A percentile compares a stretch with the other conserved stretches of the same genome.
Evolutionary conservation across 768 basidiomycete species (phyloP).

Genomic region (Mycena epipterygia): DNA sequence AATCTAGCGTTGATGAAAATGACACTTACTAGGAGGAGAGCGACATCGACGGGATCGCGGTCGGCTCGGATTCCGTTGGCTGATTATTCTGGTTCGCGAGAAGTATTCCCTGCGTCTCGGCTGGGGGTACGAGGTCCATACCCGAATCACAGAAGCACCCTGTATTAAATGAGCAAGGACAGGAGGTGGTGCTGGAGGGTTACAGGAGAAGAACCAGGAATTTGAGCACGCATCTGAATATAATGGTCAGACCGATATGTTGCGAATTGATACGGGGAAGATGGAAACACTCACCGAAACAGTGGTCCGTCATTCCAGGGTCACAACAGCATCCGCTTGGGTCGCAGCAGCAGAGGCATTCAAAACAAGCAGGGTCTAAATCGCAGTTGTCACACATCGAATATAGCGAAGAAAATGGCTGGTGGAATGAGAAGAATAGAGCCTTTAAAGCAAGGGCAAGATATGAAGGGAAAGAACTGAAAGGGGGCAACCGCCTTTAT

Average conservation of each 20-base stretch:
- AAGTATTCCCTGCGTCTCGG: too few species aligned
- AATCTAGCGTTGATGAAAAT: too few species aligned
- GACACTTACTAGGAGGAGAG: too few species aligned
- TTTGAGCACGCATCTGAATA: neutral
- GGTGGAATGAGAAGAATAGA: too few species aligned
- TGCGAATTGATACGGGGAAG: neutral
- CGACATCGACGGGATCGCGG: too few species aligned
- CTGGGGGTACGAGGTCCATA: too few species aligned
- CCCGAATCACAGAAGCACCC: neutral
- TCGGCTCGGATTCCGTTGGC: too few species aligned
- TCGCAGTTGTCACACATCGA: neutral
- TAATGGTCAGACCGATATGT: neutral
- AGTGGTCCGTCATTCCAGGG: neutral
- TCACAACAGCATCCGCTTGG: neutral
- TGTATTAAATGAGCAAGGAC: neutral
- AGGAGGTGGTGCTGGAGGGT: neutral
- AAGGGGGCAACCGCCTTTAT: too few species aligned
- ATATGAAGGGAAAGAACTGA: neutral
- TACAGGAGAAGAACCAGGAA: neutral
- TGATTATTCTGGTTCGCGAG: too few species aligned
- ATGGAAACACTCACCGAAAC: neutral
- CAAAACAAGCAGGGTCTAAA: neutral
- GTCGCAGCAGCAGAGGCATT: neutral
- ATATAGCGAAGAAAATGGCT: too few species aligned
- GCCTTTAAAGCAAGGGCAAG: neutral